Evolutionary conservation across 208 protist species (phyloP).

Genomic region (Porcisia hertigi): DNA sequence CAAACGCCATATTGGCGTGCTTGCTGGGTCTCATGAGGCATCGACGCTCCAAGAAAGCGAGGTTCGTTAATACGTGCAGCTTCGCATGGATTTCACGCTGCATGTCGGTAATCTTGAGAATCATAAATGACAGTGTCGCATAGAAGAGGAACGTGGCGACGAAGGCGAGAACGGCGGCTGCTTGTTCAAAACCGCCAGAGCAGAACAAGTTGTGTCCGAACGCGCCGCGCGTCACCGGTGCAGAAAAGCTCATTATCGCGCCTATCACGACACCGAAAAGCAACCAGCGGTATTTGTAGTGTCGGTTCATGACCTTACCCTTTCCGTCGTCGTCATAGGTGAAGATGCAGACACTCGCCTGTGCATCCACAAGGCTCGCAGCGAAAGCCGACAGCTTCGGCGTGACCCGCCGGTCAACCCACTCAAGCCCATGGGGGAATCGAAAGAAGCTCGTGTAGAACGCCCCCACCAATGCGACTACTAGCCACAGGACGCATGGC

Average conservation of each 20-base stretch:
- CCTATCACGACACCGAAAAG: constrained; percentile 41
- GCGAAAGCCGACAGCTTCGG: constrained; percentile 68
- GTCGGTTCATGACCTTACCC: constrained; percentile 60
- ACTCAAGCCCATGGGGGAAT: constrained; percentile 68
- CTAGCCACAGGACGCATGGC: constrained; percentile 71
- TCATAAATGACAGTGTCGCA: constrained; percentile 46
- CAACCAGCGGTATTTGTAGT: constrained; percentile 75
- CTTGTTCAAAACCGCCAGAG: constrained; percentile 32
- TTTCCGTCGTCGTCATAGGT: constrained; percentile 79
- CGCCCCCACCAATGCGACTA: constrained; percentile 44
- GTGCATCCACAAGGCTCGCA: constrained; percentile 67
- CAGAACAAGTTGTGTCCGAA: constrained; percentile 58
- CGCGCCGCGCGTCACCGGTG: constrained; percentile 54
- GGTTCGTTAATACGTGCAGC: constrained; percentile 63
- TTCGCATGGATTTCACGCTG: constrained; percentile 71
- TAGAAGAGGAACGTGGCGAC: constrained; percentile 64
- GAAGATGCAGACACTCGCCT: constrained; percentile 68
- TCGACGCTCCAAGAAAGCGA: constrained; percentile 64
- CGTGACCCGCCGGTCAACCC: constrained; percentile 66
- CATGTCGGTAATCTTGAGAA: constrained; percentile 83
- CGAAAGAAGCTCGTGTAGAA: constrained; percentile 65
- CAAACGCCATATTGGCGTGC: constrained; percentile 45
- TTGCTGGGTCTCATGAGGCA: constrained; percentile 70
- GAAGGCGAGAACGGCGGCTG: constrained; percentile 45
- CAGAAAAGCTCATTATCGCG: constrained; percentile 57